These are phyloP conservation scores for Mucuna pruriens DNA, from an alignment of 306 rosid species.

Conservation along the genomic window DNA sequence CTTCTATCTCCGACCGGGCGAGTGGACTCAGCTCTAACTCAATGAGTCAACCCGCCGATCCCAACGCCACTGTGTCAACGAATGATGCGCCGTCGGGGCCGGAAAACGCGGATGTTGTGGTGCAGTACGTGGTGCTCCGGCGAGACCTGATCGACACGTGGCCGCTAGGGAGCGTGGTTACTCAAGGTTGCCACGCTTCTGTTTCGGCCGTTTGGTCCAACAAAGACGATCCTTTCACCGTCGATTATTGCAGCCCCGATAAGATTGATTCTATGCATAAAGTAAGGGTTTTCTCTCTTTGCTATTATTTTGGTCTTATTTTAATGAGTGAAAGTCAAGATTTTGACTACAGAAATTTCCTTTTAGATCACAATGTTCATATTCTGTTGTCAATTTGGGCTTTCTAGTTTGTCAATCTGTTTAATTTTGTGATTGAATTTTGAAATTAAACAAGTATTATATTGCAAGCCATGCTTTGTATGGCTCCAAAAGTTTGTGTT, in stretches of 20 bases:
- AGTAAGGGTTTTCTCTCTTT: constrained; percentile 41
- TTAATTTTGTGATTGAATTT: background rate
- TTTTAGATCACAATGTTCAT: background rate
- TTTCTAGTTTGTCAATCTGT: background rate
- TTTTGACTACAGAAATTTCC: background rate
- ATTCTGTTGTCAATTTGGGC: background rate
- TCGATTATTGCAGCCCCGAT: constrained; percentile 69
- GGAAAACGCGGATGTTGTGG: constrained; percentile 55
- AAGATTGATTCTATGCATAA: constrained; percentile 85
- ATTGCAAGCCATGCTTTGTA: background rate
- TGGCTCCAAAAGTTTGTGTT: background rate
- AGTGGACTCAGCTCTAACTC: constrained; percentile 47
- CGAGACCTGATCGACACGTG: constrained; percentile 87
- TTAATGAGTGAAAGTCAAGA: background rate
- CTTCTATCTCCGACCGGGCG: constrained; percentile 28
- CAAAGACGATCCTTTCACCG: constrained; percentile 67
- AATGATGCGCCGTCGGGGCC: constrained; percentile 33
- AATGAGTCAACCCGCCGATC: constrained; percentile 68
- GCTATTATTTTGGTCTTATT: background rate
- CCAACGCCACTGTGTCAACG: constrained; percentile 1
- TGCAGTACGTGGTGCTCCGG: constrained; percentile 94
- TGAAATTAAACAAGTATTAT: background rate
- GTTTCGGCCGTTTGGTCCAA: constrained; percentile 79
- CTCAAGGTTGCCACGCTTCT: constrained; percentile 95
- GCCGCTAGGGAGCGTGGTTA: constrained; percentile 87